These are phyloP conservation scores for Aspergillus hiratsukae DNA, from an alignment of 2,329 filamentous ascomycete genomes.

Conservation along the genomic window DNA sequence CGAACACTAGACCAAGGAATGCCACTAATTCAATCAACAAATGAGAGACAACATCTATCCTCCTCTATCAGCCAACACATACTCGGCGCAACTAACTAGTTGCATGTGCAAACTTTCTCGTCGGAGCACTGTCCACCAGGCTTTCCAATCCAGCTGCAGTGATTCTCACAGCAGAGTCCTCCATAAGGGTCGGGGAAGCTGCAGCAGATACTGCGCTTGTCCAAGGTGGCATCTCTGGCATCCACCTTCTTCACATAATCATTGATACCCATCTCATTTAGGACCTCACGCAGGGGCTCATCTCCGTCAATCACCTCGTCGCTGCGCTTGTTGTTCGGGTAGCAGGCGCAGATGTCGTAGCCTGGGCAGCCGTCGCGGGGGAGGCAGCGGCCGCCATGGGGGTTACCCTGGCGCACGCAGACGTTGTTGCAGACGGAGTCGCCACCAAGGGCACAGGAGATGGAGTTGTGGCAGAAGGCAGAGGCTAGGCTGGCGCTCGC, in stretches of 20 bases:
- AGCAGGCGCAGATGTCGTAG: conserved; percentile 2
- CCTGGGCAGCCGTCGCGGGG: conserved; percentile 4
- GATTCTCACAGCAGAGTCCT: conserved; percentile 1
- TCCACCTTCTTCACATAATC: background rate
- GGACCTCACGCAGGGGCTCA: background rate
- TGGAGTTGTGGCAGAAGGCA: conserved; percentile 1
- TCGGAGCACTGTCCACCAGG: conserved; percentile 2
- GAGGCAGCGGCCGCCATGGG: conserved; percentile 1
- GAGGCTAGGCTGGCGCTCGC: background rate
- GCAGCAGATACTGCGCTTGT: conserved; percentile 2
- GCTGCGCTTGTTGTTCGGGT: conserved; percentile 2
- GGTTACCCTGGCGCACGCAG: conserved; percentile 3
- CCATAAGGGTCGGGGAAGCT: background rate
- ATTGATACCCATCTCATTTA: background rate
- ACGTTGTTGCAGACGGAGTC: background rate
- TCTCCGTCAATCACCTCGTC: conserved; percentile 2
- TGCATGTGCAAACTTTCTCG: background rate
- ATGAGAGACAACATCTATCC: background rate
- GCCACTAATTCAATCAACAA: background rate
- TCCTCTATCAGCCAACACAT: background rate
- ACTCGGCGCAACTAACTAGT: background rate
- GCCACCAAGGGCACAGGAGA: background rate
- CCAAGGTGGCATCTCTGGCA: background rate
- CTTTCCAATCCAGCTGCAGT: conserved; percentile 2
- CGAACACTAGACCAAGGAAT: background rate